Conservation (phyloP, 257 asterid species). For the Nicotiana tabacum region DNA sequence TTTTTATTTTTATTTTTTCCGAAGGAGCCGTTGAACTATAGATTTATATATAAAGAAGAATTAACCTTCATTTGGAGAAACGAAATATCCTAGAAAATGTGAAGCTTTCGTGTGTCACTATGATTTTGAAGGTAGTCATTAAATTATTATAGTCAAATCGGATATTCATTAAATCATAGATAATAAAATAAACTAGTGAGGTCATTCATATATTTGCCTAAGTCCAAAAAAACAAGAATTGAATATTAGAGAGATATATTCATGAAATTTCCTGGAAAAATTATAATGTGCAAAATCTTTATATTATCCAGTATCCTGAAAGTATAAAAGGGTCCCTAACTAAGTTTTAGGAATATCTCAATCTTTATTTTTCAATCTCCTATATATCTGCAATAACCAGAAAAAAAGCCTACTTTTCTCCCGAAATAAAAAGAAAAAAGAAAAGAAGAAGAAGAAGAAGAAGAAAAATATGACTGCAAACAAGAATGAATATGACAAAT, state of each 20-base stretch:
- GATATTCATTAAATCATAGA: not conserved
- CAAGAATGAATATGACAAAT: not conserved
- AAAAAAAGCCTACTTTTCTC: not conserved
- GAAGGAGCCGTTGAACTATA: not conserved
- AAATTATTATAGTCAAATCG: not conserved
- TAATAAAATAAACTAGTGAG: not conserved
- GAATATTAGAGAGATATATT: not conserved
- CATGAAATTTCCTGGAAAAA: not conserved
- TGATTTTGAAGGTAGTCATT: not conserved
- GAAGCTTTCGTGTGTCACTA: not conserved
- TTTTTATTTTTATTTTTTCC: not conserved
- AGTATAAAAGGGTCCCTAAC: not conserved
- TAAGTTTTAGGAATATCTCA: not conserved
- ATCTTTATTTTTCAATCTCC: not conserved
- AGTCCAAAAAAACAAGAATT: not conserved
- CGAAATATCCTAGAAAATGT: slow-evolving; percentile 1
- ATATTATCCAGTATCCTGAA: not conserved
- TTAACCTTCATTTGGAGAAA: not conserved
- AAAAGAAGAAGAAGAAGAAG: too few relatives aligned
- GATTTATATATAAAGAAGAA: not conserved
- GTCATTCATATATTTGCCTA: not conserved
- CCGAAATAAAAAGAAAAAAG: too few relatives aligned
- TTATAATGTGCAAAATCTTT: not conserved
- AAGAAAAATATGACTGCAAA: not conserved
- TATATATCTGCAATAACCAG: not conserved